Evolutionary conservation across 2,329 filamentous ascomycete species (phyloP).

Genomic region (Hansfordia pulvinata): DNA sequence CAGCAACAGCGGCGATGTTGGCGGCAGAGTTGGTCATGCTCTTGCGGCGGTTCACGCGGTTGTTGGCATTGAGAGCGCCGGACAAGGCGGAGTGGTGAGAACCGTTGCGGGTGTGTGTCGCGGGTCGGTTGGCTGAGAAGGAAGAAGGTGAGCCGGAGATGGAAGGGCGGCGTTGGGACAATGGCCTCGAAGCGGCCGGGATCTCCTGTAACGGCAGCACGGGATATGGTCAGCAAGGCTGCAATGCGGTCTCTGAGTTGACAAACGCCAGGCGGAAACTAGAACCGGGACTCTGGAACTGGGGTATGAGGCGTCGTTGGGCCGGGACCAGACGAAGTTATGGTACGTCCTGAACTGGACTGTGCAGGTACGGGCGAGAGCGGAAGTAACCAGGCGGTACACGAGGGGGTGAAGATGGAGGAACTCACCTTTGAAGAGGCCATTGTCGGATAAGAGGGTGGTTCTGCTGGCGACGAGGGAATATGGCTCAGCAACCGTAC

Average conservation of each 20-base stretch:
- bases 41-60: constrained; percentile 86
- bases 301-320: too few species aligned
- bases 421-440: constrained; percentile 54
- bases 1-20: constrained; percentile 64
- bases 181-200: constrained; percentile 51
- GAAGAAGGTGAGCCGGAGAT: constrained; percentile 43
- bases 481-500: too few species aligned
- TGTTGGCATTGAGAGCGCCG: constrained; percentile 62
- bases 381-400: constrained; percentile 8
- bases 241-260: constrained; percentile 12
- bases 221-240: constrained; percentile 21
- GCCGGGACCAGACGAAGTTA: too few species aligned
- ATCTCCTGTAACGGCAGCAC: constrained; percentile 35
- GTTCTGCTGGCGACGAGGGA: constrained; percentile 10
- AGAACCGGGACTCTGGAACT: too few species aligned
- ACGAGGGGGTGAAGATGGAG: too few species aligned
- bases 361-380: constrained; percentile 10
- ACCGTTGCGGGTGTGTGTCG: constrained; percentile 55
- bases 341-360: constrained; percentile 3
- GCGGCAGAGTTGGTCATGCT: constrained; percentile 68
- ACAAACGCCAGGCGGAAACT: constrained; percentile 7
- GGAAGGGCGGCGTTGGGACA: constrained; percentile 48
- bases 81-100: constrained; percentile 72
- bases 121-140: constrained; percentile 41
- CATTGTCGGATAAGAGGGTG: constrained; percentile 37